Evolutionary conservation across 345 rosid species (phyloP).

Genomic region (Linum tenue): DNA sequence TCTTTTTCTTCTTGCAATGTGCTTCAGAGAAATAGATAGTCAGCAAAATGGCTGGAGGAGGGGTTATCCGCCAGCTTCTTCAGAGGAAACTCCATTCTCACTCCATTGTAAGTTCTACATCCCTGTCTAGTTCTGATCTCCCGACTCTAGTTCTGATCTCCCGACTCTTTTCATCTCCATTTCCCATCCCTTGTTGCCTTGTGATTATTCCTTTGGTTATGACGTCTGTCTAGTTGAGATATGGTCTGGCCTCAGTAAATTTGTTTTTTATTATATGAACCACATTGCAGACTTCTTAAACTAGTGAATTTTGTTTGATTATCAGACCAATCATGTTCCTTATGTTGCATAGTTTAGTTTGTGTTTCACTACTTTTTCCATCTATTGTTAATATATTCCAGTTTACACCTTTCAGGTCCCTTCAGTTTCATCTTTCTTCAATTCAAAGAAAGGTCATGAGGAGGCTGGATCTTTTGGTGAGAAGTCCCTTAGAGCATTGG

Average conservation of each 20-base stretch:
- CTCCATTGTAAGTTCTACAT: conserved; percentile 38
- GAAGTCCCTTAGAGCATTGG: conserved; percentile 50
- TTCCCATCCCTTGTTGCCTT: neutral
- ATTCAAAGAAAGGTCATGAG: conserved; percentile 59
- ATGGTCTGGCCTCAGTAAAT: neutral
- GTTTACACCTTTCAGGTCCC: conserved; percentile 37
- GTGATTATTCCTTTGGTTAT: too few species aligned
- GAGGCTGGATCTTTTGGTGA: conserved; percentile 47
- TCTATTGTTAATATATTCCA: conserved; percentile 12
- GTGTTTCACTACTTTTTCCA: neutral
- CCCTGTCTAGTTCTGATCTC: neutral
- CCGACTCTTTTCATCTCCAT: neutral
- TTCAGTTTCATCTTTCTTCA: conserved; percentile 43
- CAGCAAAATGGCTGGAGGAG: conserved; percentile 71
- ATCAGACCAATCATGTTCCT: too few species aligned
- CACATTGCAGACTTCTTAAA: too few species aligned
- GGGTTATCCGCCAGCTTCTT: conserved; percentile 78
- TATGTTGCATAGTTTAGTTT: too few species aligned
- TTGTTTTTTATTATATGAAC: neutral
- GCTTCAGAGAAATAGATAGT: conserved; percentile 23
- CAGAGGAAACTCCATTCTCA: conserved; percentile 70
- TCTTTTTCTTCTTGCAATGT: conserved; percentile 17
- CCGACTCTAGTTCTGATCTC: too few species aligned
- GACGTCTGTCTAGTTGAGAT: too few species aligned
- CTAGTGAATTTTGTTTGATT: too few species aligned